Base-by-base conservation (phyloP, 805 yeast genomes). In the Candida tibetensis region DNA sequence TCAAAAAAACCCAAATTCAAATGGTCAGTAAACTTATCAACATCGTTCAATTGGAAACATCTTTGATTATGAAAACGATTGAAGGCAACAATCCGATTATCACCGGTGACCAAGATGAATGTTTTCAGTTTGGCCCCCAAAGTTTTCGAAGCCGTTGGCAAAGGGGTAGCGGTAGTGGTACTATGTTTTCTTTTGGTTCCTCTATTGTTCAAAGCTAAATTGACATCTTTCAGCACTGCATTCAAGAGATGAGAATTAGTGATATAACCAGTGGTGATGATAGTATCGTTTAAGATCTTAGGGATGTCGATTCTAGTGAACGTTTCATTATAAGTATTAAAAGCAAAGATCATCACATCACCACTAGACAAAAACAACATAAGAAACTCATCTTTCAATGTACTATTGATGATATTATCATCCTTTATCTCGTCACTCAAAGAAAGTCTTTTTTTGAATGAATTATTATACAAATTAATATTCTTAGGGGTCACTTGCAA, bases 401-500 rank as follows among this genome's bases (percentile, higher is more conserved):
- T 73, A 30, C 85, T 82, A 51, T 77, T 77, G 30, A 82, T 72
- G 10, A 85, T 78, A 49, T 81, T 86, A 35, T 73, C 76, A 36
- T 79, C 81, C 22, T 49, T 46, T 21, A 48, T 52, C 32, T 61
- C 62, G 10, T 57, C 71, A 12, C 71, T 72, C 27, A 79, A 61
- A 2, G 79, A 70, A 5, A 74, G 64, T 7, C 76, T 49, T 38
- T 72, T 69, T 40, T 74, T 74, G 57, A 87, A 82, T 33, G 73
- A 72, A 40, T 77, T 69, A 49, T 82, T 57, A 57, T 79, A 87
- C 2, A 86, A 54, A 21, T 74, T 70, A 21, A 88, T 71, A 36
- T 77, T 79, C 27, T 76, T 74, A 0, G 84, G 77, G 1, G 93
- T 81, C 2, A 87, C 78, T 55, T 89, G 96, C 13, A 88, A 74